phyloP scores from a whole-genome alignment of 2,329 filamentous ascomycete genomes.

The Nemania sp. region DNA sequence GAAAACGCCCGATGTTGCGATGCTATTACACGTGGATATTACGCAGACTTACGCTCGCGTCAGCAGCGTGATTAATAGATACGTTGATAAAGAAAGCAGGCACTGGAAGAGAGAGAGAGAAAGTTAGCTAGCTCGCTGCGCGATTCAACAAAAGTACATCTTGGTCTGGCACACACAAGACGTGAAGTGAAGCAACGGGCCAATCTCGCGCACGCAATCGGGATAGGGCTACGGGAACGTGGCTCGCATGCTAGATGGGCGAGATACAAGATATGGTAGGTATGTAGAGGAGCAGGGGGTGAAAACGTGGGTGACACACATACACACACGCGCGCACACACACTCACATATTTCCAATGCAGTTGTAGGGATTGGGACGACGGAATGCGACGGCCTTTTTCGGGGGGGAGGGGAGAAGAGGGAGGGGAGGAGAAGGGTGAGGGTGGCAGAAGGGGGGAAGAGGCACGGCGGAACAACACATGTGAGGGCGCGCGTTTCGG shows the following conservation, averaged over 20 bases:
- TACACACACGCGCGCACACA: no score
- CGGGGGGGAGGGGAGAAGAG: not conserved
- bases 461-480: not conserved
- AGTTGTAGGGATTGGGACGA: not conserved
- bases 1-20: not conserved
- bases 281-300: not conserved
- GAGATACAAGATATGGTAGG: not conserved
- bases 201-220: not conserved
- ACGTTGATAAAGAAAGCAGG: not conserved
- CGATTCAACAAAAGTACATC: conserved; percentile 3
- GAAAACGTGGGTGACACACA: not conserved
- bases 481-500: not conserved
- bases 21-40: not conserved
- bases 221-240: conserved; percentile 5
- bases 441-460: no score
- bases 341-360: not conserved
- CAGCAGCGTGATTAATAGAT: not conserved
- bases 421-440: no score
- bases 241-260: not conserved
- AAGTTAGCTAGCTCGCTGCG: not conserved
- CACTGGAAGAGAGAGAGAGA: no score
- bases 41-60: not conserved
- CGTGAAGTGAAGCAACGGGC: not conserved
- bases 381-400: not conserved
- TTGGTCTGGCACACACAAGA: not conserved